Percentiles rank a stretch among this genome's conserved stretches.
These are phyloP conservation scores for Malassezia brasiliensis DNA, from an alignment of 1,284 basidiomycete species.

Conservation along the genomic window DNA sequence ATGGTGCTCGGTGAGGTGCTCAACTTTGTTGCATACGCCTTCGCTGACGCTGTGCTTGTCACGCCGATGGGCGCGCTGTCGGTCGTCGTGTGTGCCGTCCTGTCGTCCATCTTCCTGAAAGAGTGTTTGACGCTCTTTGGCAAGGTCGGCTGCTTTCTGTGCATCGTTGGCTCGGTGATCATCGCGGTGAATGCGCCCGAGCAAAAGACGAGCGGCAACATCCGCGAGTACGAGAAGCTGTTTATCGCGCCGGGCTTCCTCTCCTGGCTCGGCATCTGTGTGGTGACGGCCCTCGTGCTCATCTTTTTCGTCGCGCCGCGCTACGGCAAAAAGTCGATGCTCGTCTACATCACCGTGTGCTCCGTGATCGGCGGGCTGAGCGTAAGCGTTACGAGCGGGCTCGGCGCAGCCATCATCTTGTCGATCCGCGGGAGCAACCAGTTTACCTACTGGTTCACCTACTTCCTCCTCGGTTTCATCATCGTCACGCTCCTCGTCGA, in stretches of 20 bases:
- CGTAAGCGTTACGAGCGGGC: constrained; percentile 87
- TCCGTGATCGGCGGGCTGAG: constrained; percentile 92
- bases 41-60: constrained; percentile 78
- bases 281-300: constrained; percentile 30
- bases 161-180: constrained; percentile 68
- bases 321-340: constrained; percentile 84
- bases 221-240: constrained; percentile 65
- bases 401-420: constrained; percentile 81
- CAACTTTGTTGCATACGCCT: constrained; percentile 63
- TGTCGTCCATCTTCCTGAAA: constrained; percentile 85
- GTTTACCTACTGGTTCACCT: constrained; percentile 55
- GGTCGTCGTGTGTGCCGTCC: constrained; percentile 85
- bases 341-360: constrained; percentile 70
- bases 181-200: constrained; percentile 65
- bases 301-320: constrained; percentile 68
- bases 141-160: constrained; percentile 67
- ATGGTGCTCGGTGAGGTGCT: constrained; percentile 37
- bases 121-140: constrained; percentile 59
- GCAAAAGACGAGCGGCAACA: constrained; percentile 69
- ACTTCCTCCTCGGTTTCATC: constrained; percentile 66
- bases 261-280: constrained; percentile 56
- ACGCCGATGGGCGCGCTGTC: constrained; percentile 93
- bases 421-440: constrained; percentile 76
- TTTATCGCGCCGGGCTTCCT: constrained; percentile 83
- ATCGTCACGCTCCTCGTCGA: constrained; percentile 72